phyloP scores from a whole-genome alignment of 345 rosid species.

The Camelina hispida region DNA sequence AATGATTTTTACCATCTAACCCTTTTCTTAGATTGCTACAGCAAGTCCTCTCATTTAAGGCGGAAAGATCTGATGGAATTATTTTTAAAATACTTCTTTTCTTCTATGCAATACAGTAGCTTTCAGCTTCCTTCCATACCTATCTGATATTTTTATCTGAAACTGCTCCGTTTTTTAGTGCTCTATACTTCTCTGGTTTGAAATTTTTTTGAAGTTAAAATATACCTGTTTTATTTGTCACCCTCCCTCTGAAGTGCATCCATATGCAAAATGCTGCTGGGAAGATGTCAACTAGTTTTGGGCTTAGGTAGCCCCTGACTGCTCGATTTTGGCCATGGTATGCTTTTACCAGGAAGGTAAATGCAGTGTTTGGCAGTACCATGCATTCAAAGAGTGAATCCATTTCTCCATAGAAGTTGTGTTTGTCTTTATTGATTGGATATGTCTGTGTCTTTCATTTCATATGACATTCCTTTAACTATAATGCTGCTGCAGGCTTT shows the following conservation, averaged over 20 bases:
- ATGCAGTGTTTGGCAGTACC: conserved; percentile 82
- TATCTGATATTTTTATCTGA: conserved; percentile 45
- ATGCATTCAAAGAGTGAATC: conserved; percentile 70
- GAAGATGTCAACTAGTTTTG: conserved; percentile 88
- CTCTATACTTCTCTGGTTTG: conserved; percentile 36
- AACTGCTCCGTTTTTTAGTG: conserved; percentile 40
- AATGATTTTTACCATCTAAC: conserved; percentile 64
- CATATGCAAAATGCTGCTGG: conserved; percentile 91
- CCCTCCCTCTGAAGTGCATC: conserved; percentile 68
- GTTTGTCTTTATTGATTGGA: conserved; percentile 49
- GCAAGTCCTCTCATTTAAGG: conserved; percentile 71
- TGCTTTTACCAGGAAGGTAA: conserved; percentile 94
- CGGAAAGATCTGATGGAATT: conserved; percentile 69
- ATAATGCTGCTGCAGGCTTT: conserved; percentile 63
- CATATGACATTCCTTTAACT: conserved; percentile 37
- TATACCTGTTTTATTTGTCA: conserved; percentile 60
- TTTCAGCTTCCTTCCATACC: conserved; percentile 44
- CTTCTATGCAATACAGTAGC: conserved; percentile 48
- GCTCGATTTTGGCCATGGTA: conserved; percentile 81
- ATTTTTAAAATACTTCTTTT: conserved; percentile 50
- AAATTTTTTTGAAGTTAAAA: conserved; percentile 34
- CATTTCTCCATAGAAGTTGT: conserved; percentile 57
- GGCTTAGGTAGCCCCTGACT: conserved; percentile 93
- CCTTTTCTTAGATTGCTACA: conserved; percentile 65
- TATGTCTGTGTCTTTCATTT: conserved; percentile 41